Percentiles rank a stretch among this genome's conserved stretches.
These are phyloP conservation scores for Solanum paucissectum DNA, from an alignment of 257 asterid genomes.

Conservation along the genomic window DNA sequence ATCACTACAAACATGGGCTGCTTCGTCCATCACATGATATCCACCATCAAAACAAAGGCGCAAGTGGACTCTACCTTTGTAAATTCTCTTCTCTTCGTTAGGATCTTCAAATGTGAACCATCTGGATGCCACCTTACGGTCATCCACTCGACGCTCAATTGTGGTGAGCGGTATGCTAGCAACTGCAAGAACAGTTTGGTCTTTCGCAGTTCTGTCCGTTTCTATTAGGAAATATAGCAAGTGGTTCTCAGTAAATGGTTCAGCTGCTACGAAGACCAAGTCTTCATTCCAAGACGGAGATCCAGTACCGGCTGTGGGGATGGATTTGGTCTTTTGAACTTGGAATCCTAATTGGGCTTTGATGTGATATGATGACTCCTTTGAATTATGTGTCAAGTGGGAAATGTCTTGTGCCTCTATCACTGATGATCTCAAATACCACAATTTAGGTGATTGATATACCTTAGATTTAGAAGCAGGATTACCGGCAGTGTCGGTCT, in stretches of 20 bases:
- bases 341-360: conserved; percentile 68
- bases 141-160: conserved; percentile 74
- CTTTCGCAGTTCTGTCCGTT: conserved; percentile 32
- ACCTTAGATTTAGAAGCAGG: conserved; percentile 56
- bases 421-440: conserved; percentile 68
- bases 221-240: conserved; percentile 37
- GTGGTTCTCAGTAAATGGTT: conserved; percentile 57
- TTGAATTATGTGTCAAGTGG: conserved; percentile 16
- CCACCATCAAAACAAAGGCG: conserved; percentile 81
- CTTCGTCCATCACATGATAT: conserved; percentile 89
- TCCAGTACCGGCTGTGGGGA: conserved; percentile 24
- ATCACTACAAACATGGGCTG: conserved; percentile 69
- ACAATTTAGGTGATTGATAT: conserved; percentile 77
- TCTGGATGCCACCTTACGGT: conserved; percentile 60
- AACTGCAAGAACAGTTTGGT: conserved; percentile 36
- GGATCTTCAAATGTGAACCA: conserved; percentile 79
- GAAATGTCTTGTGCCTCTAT: conserved; percentile 71
- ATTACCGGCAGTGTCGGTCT: conserved; percentile 54
- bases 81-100: conserved; percentile 34
- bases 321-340: conserved; percentile 47
- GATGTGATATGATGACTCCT: conserved; percentile 37
- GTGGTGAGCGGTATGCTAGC: conserved; percentile 46
- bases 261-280: conserved; percentile 62
- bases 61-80: conserved; percentile 68
- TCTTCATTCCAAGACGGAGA: conserved; percentile 82